phyloP scores from a whole-genome alignment of 2,329 filamentous ascomycete genomes.

The Aspergillus felis region DNA sequence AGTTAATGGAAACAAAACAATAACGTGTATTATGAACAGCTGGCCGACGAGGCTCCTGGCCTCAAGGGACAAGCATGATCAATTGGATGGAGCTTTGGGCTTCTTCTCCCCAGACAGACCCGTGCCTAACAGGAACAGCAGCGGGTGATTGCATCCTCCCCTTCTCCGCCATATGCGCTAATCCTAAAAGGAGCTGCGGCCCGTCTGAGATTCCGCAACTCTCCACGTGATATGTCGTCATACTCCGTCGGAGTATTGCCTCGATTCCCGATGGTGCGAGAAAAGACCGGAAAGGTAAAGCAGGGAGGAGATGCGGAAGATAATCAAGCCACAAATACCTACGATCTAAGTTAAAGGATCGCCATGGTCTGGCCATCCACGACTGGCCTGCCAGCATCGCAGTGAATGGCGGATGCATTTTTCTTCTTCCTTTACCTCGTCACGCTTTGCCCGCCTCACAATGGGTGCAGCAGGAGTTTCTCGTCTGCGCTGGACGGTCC shows the following conservation, averaged over 20 bases:
- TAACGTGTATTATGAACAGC: background rate
- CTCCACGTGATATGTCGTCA: conserved; percentile 29
- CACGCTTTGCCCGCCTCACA: conserved; percentile 19
- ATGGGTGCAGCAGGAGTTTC: conserved; percentile 34
- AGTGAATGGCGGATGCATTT: conserved; percentile 9
- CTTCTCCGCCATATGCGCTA: background rate
- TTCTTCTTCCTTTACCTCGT: conserved; percentile 19
- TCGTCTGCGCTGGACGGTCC: conserved; percentile 34
- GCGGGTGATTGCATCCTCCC: background rate
- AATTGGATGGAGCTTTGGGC: background rate
- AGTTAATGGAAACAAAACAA: background rate
- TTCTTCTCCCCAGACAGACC: background rate
- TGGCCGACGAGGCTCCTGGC: conserved; percentile 20
- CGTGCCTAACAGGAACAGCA: background rate
- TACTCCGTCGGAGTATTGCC: background rate
- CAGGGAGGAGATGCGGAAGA: background rate
- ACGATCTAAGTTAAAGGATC: conserved; percentile 4
- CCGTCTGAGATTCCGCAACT: background rate
- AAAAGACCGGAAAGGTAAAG: background rate
- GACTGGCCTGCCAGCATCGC: background rate
- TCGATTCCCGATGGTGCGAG: background rate
- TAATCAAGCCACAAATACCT: background rate
- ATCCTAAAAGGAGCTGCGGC: background rate
- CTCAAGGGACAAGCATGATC: conserved; percentile 12
- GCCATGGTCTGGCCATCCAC: conserved; percentile 14